Conservation (phyloP, 2,329 filamentous ascomycete species). For the Xylariaceae sp. region DNA sequence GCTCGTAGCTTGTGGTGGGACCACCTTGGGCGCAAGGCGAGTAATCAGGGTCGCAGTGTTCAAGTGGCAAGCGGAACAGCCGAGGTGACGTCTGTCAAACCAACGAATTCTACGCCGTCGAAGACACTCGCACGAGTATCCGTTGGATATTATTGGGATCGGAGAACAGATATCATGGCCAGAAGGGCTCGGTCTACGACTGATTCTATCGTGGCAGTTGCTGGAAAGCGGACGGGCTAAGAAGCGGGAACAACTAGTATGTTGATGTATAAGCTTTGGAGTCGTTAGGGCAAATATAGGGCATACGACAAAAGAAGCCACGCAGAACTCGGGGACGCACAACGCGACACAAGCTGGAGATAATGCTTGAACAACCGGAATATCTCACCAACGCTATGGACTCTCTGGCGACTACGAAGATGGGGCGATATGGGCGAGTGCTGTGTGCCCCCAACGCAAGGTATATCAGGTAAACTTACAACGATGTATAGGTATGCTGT, state of each 20-base stretch:
- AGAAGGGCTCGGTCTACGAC: slow-evolving; percentile 1
- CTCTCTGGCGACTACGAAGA: too few relatives aligned
- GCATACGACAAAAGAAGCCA: too few relatives aligned
- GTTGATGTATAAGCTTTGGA: slow-evolving; percentile 10
- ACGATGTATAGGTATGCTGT: too few relatives aligned
- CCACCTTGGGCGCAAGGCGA: not conserved
- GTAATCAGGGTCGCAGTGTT: slow-evolving; percentile 5
- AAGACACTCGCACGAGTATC: slow-evolving; percentile 5
- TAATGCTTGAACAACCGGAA: too few relatives aligned
- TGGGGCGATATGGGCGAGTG: too few relatives aligned
- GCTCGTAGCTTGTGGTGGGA: not conserved
- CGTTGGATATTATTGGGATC: slow-evolving; percentile 10
- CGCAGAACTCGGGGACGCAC: too few relatives aligned
- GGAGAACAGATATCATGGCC: slow-evolving; percentile 13
- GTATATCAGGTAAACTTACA: too few relatives aligned
- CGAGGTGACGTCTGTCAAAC: slow-evolving; percentile 11
- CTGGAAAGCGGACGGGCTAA: slow-evolving; percentile 6
- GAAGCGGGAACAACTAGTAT: slow-evolving; percentile 9
- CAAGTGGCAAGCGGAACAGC: slow-evolving; percentile 5
- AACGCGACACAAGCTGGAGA: too few relatives aligned
- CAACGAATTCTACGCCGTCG: not conserved
- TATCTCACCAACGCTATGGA: too few relatives aligned
- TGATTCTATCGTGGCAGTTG: slow-evolving; percentile 3
- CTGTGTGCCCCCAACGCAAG: too few relatives aligned
- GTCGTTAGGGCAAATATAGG: too few relatives aligned